Evolutionary conservation across 371 early-diverging fungal genomes (phyloP), one percentile per base, ranked within the genome.

Genomic region (Smittium culicis): DNA sequence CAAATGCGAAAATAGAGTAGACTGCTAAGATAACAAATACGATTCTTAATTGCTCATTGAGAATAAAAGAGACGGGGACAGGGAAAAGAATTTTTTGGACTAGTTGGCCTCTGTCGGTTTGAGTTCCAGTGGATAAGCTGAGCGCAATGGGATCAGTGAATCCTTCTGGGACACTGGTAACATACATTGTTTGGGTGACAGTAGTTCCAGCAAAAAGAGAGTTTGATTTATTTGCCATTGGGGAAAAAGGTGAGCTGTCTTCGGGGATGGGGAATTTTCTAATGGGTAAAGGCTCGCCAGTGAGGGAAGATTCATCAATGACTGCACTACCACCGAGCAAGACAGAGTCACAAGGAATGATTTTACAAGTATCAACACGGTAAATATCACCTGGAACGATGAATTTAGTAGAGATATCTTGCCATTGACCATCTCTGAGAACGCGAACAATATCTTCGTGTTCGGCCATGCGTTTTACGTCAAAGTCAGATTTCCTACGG

Each of bases 51-150:
- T 88, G 87, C 76, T 86, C 87, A 69, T 81, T 79, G 70, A 88
- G 86, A 34, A 87, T 80, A 70, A 88, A 88, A 57, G 80, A 81
- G 66, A 82, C 79, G 20, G 80, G 74, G 3, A 72, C 68, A 16
- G 90, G 86, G 74, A 81, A 86, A 11, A 89, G 70, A 61, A 94
- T 90, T 72, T 85, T 85, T 73, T 85, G 84, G 54, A 94, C 80
- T 57, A 92, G 78, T 67, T 76, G 71, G 32, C 94, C 94, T 70
- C 87, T 86, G 57, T 86, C 79, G 11, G 90, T 91, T 20, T 74
- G 66, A 54, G 87, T 87, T 30, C 93, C 90, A 2, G 90, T 92
- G 27, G 57, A 20, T n/a, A 33, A 20, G 56, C 55, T 61, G 2
- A 62, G 32, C 3, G 62, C 62, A 25, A 62, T 30, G 20, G 62